phyloP scores from a whole-genome alignment of 352 stramenopile species.

The Blastocystis sp. region DNA sequence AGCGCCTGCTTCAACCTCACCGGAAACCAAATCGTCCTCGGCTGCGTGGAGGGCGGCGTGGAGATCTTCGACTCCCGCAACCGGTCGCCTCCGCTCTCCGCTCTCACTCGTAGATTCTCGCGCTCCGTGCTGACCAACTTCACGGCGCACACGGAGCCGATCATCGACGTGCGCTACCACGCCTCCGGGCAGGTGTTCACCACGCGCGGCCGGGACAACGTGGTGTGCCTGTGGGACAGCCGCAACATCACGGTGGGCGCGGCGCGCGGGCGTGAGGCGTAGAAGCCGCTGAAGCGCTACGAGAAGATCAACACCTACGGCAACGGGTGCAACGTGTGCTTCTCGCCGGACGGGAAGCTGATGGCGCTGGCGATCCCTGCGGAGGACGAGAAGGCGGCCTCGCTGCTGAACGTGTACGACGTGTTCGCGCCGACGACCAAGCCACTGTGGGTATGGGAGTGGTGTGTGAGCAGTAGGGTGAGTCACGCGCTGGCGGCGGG shows the following conservation, averaged over 20 bases:
- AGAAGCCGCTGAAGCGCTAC: constrained; percentile 44
- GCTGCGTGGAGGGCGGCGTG: constrained; percentile 30
- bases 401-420: constrained; percentile 23
- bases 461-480: background rate
- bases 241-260: constrained; percentile 41
- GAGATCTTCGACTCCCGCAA: constrained; percentile 48
- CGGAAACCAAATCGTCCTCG: constrained; percentile 44
- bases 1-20: constrained; percentile 36
- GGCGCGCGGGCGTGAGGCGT: too few relatives aligned
- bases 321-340: constrained; percentile 18
- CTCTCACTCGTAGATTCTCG: background rate
- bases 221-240: constrained; percentile 48
- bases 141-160: constrained; percentile 16
- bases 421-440: constrained; percentile 18
- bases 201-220: constrained; percentile 11
- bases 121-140: constrained; percentile 24
- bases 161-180: constrained; percentile 43
- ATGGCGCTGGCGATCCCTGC: constrained; percentile 33
- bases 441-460: background rate
- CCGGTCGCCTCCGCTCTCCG: background rate
- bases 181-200: constrained; percentile 19
- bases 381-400: background rate
- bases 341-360: constrained; percentile 34
- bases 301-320: constrained; percentile 2
- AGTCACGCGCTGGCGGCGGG: background rate